Percentiles rank a stretch among this genome's conserved stretches.
phyloP scores from a whole-genome alignment of 1,139 yeast species.

The Wickerhamiella infanticola region DNA sequence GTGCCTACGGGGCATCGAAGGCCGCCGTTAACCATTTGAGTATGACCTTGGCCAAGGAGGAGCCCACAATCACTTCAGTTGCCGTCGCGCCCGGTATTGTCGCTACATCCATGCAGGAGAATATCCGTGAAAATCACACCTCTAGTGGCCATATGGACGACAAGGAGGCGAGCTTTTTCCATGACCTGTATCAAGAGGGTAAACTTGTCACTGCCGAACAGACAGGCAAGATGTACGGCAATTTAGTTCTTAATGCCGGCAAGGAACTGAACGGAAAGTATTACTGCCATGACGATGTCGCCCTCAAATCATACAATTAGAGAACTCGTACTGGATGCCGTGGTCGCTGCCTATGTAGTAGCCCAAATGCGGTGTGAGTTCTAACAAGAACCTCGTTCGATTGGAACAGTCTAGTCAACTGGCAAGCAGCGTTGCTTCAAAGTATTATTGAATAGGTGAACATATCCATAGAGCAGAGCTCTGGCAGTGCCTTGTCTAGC shows the following conservation, averaged over 20 bases:
- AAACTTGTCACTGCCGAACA: constrained; percentile 47
- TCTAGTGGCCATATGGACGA: constrained; percentile 37
- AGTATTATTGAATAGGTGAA: too few species aligned
- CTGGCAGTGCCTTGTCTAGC: too few species aligned
- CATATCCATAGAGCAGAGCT: too few species aligned
- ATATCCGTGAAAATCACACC: constrained; percentile 48
- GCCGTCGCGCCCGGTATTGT: constrained; percentile 91
- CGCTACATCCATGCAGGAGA: constrained; percentile 70
- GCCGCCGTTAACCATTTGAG: constrained; percentile 77
- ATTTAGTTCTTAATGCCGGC: constrained; percentile 33
- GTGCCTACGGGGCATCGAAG: constrained; percentile 79
- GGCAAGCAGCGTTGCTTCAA: too few species aligned
- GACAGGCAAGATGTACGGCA: constrained; percentile 56
- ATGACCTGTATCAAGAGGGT: constrained; percentile 38
- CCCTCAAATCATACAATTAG: neutral
- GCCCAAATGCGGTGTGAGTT: too few species aligned
- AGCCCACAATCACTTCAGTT: constrained; percentile 39
- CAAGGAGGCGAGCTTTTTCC: constrained; percentile 40
- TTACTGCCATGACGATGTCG: constrained; percentile 30
- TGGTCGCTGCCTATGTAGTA: too few species aligned
- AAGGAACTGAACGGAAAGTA: constrained; percentile 44
- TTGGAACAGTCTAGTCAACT: too few species aligned
- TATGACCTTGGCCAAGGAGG: constrained; percentile 50
- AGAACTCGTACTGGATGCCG: too few species aligned
- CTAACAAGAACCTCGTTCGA: too few species aligned